phyloP scores from a whole-genome alignment of 1,284 basidiomycete genomes.

The Cerrena zonata region DNA sequence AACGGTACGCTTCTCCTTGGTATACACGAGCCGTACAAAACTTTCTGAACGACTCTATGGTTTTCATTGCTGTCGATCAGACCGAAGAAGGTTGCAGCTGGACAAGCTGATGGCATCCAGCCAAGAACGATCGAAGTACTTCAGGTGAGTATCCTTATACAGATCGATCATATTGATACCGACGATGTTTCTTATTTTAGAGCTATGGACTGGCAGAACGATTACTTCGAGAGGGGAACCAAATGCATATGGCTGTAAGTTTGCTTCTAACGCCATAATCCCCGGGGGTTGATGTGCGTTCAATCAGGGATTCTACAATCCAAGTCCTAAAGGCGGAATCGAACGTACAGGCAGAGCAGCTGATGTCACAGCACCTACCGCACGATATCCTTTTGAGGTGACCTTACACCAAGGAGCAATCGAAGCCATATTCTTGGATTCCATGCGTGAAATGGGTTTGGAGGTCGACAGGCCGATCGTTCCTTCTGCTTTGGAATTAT shows the following conservation, averaged over 20 bases:
- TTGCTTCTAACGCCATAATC: not conserved
- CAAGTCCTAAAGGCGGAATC: constrained; percentile 53
- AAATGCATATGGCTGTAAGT: constrained; percentile 62
- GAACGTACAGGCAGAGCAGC: constrained; percentile 54
- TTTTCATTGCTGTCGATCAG: too few species aligned
- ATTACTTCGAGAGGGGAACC: constrained; percentile 58
- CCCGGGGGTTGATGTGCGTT: not conserved
- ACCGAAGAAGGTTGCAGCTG: constrained; percentile 51
- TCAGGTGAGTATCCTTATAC: constrained; percentile 38
- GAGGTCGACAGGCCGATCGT: constrained; percentile 53
- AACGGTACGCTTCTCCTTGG: constrained; percentile 14
- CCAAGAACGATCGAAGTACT: constrained; percentile 74
- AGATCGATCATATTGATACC: not conserved
- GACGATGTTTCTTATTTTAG: constrained; percentile 31
- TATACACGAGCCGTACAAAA: not conserved
- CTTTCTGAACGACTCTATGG: too few species aligned
- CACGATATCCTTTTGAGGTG: constrained; percentile 64
- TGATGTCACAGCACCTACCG: constrained; percentile 51
- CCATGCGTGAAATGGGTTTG: constrained; percentile 47
- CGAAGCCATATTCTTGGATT: constrained; percentile 63
- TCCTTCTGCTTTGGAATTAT: constrained; percentile 51
- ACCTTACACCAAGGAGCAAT: constrained; percentile 74
- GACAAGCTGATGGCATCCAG: constrained; percentile 77
- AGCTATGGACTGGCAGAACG: constrained; percentile 70
- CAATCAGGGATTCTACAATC: constrained; percentile 67